These are phyloP conservation scores for Xylaria sp. DNA, from an alignment of 2,329 filamentous ascomycete genomes.

Conservation along the genomic window DNA sequence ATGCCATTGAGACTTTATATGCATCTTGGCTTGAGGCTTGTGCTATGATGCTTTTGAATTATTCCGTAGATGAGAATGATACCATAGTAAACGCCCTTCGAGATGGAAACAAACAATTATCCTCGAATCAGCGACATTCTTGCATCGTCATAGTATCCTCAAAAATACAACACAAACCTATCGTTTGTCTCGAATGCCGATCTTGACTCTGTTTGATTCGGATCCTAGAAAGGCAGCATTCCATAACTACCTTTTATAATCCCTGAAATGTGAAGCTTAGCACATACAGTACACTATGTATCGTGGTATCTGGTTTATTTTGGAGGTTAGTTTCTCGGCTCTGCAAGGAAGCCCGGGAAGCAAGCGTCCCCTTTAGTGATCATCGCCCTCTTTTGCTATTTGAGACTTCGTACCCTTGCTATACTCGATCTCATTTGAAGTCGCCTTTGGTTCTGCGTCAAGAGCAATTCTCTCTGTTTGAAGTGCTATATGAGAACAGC, in stretches of 20 bases:
- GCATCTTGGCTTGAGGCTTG: constrained; percentile 3
- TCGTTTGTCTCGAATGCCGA: neutral
- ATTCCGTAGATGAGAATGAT: constrained; percentile 8
- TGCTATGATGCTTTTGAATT: constrained; percentile 3
- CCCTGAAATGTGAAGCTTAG: constrained; percentile 8
- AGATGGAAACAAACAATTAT: constrained; percentile 31
- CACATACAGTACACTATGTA: neutral
- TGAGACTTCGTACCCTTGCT: neutral
- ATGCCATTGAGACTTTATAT: constrained; percentile 26
- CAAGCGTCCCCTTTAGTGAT: constrained; percentile 15
- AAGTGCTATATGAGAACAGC: neutral
- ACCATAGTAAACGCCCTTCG: constrained; percentile 5
- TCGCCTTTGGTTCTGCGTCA: neutral
- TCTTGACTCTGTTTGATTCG: constrained; percentile 15
- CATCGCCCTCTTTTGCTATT: constrained; percentile 2
- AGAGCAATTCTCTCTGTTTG: neutral
- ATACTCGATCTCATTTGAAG: neutral
- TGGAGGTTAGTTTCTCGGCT: neutral
- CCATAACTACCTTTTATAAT: neutral
- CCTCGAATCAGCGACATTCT: constrained; percentile 34
- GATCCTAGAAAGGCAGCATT: constrained; percentile 2
- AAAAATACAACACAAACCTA: neutral
- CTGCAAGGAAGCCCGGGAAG: neutral
- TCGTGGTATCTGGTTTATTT: neutral
- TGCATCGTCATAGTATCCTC: neutral